phyloP scores from a whole-genome alignment of 2,329 filamentous ascomycete genomes.

The Kalaharituber pfeilii region DNA sequence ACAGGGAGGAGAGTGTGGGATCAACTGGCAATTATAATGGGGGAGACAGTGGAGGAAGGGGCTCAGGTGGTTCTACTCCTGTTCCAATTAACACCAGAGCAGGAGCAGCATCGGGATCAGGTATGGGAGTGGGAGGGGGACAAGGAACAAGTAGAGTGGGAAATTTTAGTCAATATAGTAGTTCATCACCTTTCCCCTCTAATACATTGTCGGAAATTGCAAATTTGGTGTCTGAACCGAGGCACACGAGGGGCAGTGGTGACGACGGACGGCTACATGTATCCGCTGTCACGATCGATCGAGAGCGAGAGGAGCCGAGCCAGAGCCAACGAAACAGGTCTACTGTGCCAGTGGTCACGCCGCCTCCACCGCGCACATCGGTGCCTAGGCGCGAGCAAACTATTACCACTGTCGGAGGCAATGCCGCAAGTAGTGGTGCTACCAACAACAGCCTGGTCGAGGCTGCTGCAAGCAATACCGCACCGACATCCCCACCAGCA shows the following conservation, averaged over 20 bases:
- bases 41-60: neutral
- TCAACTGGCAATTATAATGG: neutral
- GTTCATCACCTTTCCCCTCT: neutral
- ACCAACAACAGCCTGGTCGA: neutral
- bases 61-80: neutral
- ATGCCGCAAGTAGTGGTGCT: neutral
- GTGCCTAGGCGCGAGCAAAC: neutral
- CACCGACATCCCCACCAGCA: neutral
- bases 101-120: too few species aligned
- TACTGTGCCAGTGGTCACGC: neutral
- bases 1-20: neutral
- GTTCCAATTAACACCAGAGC: neutral
- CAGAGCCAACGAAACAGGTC: neutral
- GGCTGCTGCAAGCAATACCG: neutral
- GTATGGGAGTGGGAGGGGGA: too few species aligned
- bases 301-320: neutral
- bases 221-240: neutral
- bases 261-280: neutral
- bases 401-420: neutral
- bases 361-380: neutral
- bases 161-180: constrained; percentile 1
- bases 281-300: too few species aligned
- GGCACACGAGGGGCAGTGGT: neutral
- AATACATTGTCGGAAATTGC: constrained; percentile 1
- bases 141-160: too few species aligned